A percentile compares a stretch with the other conserved stretches of the same genome.
phyloP scores from a whole-genome alignment of 2,329 filamentous ascomycete genomes.

The Calonectria montana region DNA sequence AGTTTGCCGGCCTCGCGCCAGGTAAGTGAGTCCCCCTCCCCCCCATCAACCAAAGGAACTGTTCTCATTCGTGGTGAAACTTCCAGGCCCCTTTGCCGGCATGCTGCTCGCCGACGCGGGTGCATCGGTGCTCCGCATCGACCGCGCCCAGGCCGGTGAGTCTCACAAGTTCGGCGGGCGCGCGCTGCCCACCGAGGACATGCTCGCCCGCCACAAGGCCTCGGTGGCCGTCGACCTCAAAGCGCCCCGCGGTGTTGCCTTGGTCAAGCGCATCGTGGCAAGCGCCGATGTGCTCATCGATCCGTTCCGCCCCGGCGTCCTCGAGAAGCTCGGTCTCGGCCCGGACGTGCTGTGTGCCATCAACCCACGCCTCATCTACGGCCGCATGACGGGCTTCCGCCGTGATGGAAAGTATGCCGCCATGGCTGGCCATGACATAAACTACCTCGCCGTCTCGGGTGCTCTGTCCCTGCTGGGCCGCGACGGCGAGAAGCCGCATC shows the following conservation, averaged over 20 bases:
- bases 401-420: conserved; percentile 84
- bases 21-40: conserved; percentile 53
- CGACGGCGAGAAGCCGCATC: conserved; percentile 74
- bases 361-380: conserved; percentile 84
- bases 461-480: conserved; percentile 82
- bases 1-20: conserved; percentile 72
- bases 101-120: conserved; percentile 91
- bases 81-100: conserved; percentile 83
- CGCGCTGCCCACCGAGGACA: conserved; percentile 69
- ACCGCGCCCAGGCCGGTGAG: conserved; percentile 67
- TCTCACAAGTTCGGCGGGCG: conserved; percentile 51
- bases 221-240: conserved; percentile 87
- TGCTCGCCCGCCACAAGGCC: conserved; percentile 82
- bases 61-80: not conserved
- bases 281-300: conserved; percentile 92
- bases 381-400: conserved; percentile 89
- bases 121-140: conserved; percentile 87
- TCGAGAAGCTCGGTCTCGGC: conserved; percentile 84
- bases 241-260: conserved; percentile 67
- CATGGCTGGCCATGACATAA: conserved; percentile 97
- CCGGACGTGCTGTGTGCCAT: conserved; percentile 73
- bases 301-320: conserved; percentile 89
- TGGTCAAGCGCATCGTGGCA: conserved; percentile 73
- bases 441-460: conserved; percentile 92
- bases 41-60: not conserved